These are phyloP conservation scores for Stipa capillata DNA, from an alignment of 176 grass and related monocot genomes.

Conservation along the genomic window DNA sequence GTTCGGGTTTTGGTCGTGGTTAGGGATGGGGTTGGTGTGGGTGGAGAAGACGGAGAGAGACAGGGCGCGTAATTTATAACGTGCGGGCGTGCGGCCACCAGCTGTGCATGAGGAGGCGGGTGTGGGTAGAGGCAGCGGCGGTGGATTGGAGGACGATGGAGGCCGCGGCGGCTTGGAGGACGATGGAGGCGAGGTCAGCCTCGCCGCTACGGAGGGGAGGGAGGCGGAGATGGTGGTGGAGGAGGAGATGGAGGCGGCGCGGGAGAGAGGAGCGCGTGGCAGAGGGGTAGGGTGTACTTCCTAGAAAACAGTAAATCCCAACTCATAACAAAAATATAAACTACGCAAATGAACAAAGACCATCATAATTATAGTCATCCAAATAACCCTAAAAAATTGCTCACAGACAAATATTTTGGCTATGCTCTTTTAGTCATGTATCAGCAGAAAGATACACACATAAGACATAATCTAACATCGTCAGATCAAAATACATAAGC, in stretches of 20 bases:
- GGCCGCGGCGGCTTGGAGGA: too few relatives aligned
- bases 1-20: background rate
- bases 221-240: too few relatives aligned
- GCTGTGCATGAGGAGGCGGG: too few relatives aligned
- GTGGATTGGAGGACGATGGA: too few relatives aligned
- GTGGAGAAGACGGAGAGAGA: background rate
- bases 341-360: background rate
- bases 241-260: too few relatives aligned
- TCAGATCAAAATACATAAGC: background rate
- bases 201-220: too few relatives aligned
- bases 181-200: too few relatives aligned
- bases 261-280: too few relatives aligned
- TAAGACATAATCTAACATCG: background rate
- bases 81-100: background rate
- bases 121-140: too few relatives aligned
- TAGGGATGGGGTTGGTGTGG: constrained; percentile 25
- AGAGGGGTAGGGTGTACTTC: too few relatives aligned
- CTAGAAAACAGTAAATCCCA: background rate
- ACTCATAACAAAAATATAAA: background rate
- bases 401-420: background rate
- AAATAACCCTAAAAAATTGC: background rate
- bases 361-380: background rate
- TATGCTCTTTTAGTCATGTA: background rate
- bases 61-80: constrained; percentile 19
- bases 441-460: background rate